These are phyloP conservation scores for Globisporangium iwayamae DNA, from an alignment of 352 stramenopile species.

Conservation along the genomic window DNA sequence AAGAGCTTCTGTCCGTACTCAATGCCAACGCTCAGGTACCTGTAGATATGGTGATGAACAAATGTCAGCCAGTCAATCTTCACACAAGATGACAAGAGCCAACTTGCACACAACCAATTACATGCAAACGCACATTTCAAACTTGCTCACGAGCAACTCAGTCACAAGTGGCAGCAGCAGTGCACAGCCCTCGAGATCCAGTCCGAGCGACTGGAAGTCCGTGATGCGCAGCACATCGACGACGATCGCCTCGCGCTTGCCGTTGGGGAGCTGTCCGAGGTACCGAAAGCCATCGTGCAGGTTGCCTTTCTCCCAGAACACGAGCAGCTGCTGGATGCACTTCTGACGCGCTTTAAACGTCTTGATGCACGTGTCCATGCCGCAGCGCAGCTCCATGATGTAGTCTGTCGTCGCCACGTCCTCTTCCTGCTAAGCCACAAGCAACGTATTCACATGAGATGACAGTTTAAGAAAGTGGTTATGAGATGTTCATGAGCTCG, in stretches of 20 bases:
- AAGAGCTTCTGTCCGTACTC: constrained; percentile 63
- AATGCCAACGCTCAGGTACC: constrained; percentile 57
- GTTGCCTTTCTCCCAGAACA: constrained; percentile 64
- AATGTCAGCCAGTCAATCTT: not conserved
- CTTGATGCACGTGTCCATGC: constrained; percentile 83
- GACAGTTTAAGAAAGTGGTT: not conserved
- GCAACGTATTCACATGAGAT: not conserved
- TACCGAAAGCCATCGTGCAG: constrained; percentile 70
- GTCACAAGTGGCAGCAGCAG: constrained; percentile 76
- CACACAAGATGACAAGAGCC: not conserved
- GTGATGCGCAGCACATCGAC: constrained; percentile 69
- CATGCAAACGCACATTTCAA: constrained; percentile 43
- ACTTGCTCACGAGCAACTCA: constrained; percentile 62
- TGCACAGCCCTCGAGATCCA: constrained; percentile 73
- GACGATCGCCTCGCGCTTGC: constrained; percentile 68
- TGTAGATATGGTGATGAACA: constrained; percentile 10
- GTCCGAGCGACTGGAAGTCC: constrained; percentile 51
- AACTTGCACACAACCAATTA: not conserved
- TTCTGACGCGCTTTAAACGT: constrained; percentile 68
- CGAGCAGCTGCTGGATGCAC: constrained; percentile 62
- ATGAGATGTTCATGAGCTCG: not conserved
- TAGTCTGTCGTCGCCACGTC: constrained; percentile 54
- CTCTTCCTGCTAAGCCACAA: constrained; percentile 3
- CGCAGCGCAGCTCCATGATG: constrained; percentile 79
- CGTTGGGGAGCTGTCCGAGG: constrained; percentile 54